Evolutionary conservation across 2,329 filamentous ascomycete genomes (phyloP), one percentile per base, ranked within the genome.

Genomic region (Xylariaceae sp.): DNA sequence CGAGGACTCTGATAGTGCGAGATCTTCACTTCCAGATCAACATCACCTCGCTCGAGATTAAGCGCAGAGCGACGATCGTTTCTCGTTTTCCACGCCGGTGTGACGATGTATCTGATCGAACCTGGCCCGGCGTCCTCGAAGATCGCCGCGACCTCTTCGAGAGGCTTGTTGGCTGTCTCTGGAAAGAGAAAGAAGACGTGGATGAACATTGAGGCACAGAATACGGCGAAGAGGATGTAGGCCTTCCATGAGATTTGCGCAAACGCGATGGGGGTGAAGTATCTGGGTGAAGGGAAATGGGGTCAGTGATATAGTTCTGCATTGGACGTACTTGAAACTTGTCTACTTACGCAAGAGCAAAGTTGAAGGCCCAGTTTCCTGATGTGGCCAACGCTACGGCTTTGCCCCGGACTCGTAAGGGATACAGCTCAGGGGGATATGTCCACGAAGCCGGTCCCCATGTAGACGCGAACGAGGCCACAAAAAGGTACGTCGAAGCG

Each of bases 401-500:
- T 58, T 78, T 79, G 44, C 73, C 74, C 47, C 75, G 69, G 38
- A 66, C 63, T n/a, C 68, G 65, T 25, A 70, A 63, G 16, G 69
- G 69, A 57, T 67, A 76, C 23, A 76, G 62, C 60, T 76, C 74
- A 5, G 72, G 64, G 44, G 66, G 72, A 61, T 70, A 75, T 36
- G 63, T 68, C 72, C 67, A 76, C 40, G 67, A 70, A 38, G 60
- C 64, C 42, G 63, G 66, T 16, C 66, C 73, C 73, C 64, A 72
- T 25, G 65, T 73, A 12, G 65, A 67, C 34, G 73, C 71, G 53
- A 65, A 75, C 19, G 65, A 69, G 0, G 78, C 79, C 16, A 83
- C 79, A 44, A 83, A 80, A 27, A 79, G 76, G 50, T 85, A 87
- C 0, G 81, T 85, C 53, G 75, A 82, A 2, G 82, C 80, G 44